Evolutionary conservation across 805 yeast genomes (phyloP), one percentile per base, ranked within the genome.

Genomic region (Metschnikowia shivogae): DNA sequence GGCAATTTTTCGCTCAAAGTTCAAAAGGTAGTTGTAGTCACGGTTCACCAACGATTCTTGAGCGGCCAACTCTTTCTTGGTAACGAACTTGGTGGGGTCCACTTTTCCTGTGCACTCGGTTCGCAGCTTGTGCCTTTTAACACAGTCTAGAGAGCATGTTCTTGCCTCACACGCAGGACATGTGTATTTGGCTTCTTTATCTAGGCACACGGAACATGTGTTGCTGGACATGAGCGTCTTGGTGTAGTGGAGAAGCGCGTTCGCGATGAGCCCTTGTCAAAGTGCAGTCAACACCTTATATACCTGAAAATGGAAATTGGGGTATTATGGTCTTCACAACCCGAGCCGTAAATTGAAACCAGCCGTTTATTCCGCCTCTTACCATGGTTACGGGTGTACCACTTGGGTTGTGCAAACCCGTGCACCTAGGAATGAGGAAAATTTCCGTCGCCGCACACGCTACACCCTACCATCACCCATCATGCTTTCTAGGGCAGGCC

Each of bases 21-120:
- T 69, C 46, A 78, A 69, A 28, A 90, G 64, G 57, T 86, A 87
- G 58, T 87, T 84, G 62, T 89, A 90, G 60, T 90, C 97, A 49
- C 97, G 65, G 58, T 89, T 89, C 6, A 89, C 77, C 37, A 81
- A 78, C 5, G 62, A 53, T 7, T 65, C 63, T 22, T 67, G 65
- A 31, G 57, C 50, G 9, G 59, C 47, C 6, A 89, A 62, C 2
- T 73, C 73, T 4, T 63, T 61, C 42, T 76, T 71, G 1, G 80
- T 56, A 1, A 86, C 65, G 57, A 80, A 88, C 37, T 67, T 66
- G 1, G 88, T 72, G 11, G 77, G 78, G 57, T 85, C 88, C 29
- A 80, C 74, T 14, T 56, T 52, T 0, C 97, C 97, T 3, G 80
- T 67, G 59, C 97, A 90, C 17, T 72, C 70, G 7, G 76, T 65